These are phyloP conservation scores for Amoebophrya sp. DNA, from an alignment of 169 alveolate genomes.

Conservation along the genomic window DNA sequence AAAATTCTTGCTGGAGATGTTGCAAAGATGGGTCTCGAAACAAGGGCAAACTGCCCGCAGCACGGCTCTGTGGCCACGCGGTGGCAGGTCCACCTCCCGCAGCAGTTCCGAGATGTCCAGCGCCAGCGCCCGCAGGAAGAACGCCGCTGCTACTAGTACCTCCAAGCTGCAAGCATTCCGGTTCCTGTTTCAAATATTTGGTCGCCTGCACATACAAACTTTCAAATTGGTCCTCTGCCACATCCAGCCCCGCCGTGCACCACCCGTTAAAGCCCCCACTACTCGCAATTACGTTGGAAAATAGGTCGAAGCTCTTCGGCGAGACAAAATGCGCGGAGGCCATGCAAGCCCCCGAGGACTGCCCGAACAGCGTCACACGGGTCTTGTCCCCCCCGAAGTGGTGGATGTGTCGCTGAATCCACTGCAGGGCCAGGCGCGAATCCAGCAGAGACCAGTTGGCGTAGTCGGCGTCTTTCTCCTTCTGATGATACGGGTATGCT, in stretches of 20 bases:
- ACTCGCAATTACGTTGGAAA: neutral
- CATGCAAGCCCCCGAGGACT: neutral
- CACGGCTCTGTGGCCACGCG: no score
- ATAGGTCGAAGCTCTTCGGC: neutral
- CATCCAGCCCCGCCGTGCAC: neutral
- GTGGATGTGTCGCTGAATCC: neutral
- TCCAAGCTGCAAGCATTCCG: no score
- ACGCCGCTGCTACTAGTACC: no score
- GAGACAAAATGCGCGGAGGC: neutral
- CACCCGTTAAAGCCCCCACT: neutral
- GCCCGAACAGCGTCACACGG: neutral
- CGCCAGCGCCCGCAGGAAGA: no score
- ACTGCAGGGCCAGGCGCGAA: neutral
- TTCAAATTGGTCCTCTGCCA: neutral
- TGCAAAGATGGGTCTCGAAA: no score
- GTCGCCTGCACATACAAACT: neutral
- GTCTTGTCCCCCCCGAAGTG: neutral
- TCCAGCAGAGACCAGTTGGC: slow-evolving; percentile 1
- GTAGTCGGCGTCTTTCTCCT: no score
- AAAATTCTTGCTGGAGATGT: no score
- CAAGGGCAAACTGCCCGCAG: no score
- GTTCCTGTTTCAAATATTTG: no score
- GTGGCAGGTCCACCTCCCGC: no score
- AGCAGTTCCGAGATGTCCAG: no score
- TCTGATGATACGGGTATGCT: no score